phyloP scores from a whole-genome alignment of 768 basidiomycete genomes.

The Auriscalpium orientale region DNA sequence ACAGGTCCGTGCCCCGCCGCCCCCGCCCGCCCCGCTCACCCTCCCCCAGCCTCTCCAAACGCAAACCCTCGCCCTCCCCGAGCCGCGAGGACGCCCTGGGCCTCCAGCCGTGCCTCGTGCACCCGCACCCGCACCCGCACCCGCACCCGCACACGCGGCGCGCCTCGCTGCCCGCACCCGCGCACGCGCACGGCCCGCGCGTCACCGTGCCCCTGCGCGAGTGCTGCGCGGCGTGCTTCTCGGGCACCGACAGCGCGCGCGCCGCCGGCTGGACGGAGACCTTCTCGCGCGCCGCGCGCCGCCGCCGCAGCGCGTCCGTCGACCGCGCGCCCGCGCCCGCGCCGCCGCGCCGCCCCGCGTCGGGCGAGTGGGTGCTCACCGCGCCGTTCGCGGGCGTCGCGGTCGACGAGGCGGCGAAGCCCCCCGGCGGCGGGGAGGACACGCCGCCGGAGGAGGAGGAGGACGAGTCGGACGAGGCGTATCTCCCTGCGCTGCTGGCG shows the following conservation, averaged over 20 bases:
- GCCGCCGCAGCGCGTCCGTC: conserved; percentile 37
- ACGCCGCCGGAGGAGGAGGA: neutral
- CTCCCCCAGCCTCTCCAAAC: conserved; percentile 29
- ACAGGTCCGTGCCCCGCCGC: neutral
- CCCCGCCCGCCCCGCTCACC: neutral
- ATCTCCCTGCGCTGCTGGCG: conserved; percentile 6
- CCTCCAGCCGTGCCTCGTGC: conserved; percentile 49
- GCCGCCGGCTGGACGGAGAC: conserved; percentile 55
- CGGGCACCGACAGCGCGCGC: conserved; percentile 48
- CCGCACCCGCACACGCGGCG: conserved; percentile 5
- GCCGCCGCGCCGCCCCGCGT: neutral
- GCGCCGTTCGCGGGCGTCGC: conserved; percentile 1
- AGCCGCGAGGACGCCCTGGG: conserved; percentile 30
- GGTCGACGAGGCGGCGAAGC: conserved; percentile 3
- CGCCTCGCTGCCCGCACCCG: conserved; percentile 12
- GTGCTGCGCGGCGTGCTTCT: conserved; percentile 61
- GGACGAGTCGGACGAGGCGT: neutral
- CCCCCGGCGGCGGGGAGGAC: neutral
- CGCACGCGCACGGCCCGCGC: conserved; percentile 22
- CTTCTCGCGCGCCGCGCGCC: conserved; percentile 55
- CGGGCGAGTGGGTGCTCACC: neutral
- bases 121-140: conserved; percentile 23
- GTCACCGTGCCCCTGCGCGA: conserved; percentile 61
- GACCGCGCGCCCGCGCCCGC: conserved; percentile 6
- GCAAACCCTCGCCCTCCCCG: conserved; percentile 32